These are phyloP conservation scores for Peronospora farinosa DNA, from an alignment of 352 stramenopile genomes.

Conservation along the genomic window DNA sequence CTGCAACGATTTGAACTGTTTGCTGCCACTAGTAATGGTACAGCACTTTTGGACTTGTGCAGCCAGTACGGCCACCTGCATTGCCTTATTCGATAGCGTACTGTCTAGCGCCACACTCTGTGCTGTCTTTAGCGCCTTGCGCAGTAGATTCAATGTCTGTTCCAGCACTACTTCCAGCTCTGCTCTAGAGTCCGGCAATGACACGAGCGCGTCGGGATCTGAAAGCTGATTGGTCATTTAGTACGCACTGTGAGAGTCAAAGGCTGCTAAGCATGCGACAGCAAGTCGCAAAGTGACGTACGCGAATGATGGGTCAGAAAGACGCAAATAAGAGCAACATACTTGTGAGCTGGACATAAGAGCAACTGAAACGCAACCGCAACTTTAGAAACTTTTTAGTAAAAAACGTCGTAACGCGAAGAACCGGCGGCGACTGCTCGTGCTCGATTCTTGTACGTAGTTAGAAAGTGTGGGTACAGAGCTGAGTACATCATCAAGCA, in stretches of 20 bases:
- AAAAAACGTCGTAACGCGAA: no score
- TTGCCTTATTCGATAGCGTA: conserved; percentile 15
- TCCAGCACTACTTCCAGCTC: conserved; percentile 26
- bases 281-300: conserved; percentile 16
- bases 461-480: no score
- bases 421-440: no score
- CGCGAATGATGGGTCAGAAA: not conserved
- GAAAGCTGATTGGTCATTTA: conserved; percentile 31
- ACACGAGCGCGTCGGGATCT: conserved; percentile 16
- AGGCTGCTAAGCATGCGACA: no score
- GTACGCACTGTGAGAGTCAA: not conserved
- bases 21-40: conserved; percentile 8
- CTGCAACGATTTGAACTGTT: conserved; percentile 47
- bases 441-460: no score
- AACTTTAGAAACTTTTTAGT: not conserved
- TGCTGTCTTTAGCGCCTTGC: conserved; percentile 26
- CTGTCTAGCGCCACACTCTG: conserved; percentile 5
- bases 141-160: conserved; percentile 30
- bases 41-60: conserved; percentile 29
- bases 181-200: conserved; percentile 3
- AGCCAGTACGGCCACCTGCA: conserved; percentile 14
- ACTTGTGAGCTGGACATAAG: no score
- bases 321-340: no score
- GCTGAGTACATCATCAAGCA: no score
- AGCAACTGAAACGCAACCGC: not conserved